A percentile compares a stretch with the other conserved stretches of the same genome.
phyloP scores from a whole-genome alignment of 1,284 basidiomycete species.

The Microbotryum intermedium region DNA sequence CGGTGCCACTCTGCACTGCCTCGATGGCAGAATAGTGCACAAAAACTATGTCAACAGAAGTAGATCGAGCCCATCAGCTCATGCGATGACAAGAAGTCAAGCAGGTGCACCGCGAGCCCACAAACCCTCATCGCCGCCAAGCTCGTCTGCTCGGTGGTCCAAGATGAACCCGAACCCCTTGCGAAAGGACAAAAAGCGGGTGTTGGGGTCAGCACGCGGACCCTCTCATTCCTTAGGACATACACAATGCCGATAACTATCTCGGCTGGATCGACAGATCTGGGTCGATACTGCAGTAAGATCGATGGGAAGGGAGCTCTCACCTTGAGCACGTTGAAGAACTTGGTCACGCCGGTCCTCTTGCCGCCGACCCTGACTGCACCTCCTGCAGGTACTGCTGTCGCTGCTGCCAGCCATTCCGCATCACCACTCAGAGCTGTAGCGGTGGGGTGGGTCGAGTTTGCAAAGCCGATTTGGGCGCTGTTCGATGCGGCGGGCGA shows the following conservation, averaged over 20 bases:
- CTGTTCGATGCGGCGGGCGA: too few relatives aligned
- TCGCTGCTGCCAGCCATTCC: too few relatives aligned
- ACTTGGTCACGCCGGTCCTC: constrained; percentile 14
- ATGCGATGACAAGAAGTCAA: too few relatives aligned
- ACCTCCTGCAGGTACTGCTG: too few relatives aligned
- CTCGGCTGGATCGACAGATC: too few relatives aligned
- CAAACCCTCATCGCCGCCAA: constrained; percentile 12
- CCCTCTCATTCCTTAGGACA: background rate
- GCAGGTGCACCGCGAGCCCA: background rate
- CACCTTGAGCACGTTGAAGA: constrained; percentile 26
- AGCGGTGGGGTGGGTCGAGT: too few relatives aligned
- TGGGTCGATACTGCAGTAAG: too few relatives aligned
- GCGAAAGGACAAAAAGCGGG: background rate
- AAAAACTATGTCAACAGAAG: constrained; percentile 9
- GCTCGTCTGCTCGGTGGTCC: constrained; percentile 9
- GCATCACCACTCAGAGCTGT: too few relatives aligned
- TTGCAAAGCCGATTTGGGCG: too few relatives aligned
- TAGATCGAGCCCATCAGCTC: background rate
- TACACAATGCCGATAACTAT: background rate
- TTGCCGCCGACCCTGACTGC: background rate
- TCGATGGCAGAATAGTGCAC: constrained; percentile 25
- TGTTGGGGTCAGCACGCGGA: background rate
- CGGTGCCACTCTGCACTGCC: background rate
- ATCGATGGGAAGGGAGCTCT: background rate
- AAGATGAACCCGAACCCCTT: constrained; percentile 27